Evolutionary conservation across 495 filamentous ascomycete species (phyloP).

Genomic region (Beverwykella pulmonaria): DNA sequence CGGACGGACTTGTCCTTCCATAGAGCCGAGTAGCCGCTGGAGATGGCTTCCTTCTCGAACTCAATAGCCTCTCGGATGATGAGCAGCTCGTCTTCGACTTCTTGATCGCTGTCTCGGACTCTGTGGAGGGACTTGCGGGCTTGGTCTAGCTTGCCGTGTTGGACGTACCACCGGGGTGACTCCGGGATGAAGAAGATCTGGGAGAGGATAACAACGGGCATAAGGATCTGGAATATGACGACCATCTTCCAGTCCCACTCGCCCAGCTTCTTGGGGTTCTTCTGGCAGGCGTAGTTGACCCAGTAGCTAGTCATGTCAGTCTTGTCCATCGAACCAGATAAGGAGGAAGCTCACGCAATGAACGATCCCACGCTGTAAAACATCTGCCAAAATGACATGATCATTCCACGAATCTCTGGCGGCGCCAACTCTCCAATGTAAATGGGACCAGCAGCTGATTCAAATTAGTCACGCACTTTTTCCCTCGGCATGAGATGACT

Average conservation of each 20-base stretch:
- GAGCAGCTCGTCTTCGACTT: conserved; percentile 61
- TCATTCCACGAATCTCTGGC: conserved; percentile 61
- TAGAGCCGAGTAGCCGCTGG: conserved; percentile 57
- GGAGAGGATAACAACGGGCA: conserved; percentile 56
- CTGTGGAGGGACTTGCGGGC: conserved; percentile 53
- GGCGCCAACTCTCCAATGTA: conserved; percentile 66
- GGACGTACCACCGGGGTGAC: conserved; percentile 62
- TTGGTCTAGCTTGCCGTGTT: conserved; percentile 57
- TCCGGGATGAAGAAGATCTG: conserved; percentile 61
- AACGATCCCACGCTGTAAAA: conserved; percentile 67
- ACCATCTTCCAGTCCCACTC: conserved; percentile 64
- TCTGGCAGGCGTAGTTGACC: conserved; percentile 60
- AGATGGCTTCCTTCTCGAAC: conserved; percentile 65
- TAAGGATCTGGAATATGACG: conserved; percentile 64
- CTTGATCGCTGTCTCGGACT: conserved; percentile 60
- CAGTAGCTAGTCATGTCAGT: conserved; percentile 21
- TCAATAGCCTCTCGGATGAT: conserved; percentile 62
- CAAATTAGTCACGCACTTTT: neutral
- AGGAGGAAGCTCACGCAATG: conserved; percentile 53
- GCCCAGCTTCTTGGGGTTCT: conserved; percentile 54
- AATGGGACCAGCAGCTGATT: conserved; percentile 57
- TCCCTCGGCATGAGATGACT: conserved; percentile 29
- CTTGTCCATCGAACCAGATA: neutral
- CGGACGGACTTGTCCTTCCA: conserved; percentile 65
- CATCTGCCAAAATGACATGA: conserved; percentile 71